These are phyloP conservation scores for Diospyros lotus DNA, from an alignment of 148 eudicot genomes.

Conservation along the genomic window DNA sequence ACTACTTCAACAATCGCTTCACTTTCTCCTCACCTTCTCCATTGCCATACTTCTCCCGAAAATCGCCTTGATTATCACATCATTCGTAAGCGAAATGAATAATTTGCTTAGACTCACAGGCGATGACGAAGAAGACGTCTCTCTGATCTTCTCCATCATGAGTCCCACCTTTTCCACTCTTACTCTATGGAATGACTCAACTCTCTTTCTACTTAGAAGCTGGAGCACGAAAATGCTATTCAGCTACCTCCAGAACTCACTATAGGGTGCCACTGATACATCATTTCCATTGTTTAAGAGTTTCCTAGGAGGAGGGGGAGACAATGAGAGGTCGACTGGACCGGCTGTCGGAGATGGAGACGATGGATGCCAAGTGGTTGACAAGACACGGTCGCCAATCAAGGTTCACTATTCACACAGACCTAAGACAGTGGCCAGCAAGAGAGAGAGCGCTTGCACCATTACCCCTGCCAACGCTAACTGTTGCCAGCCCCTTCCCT, in stretches of 20 bases:
- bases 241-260: constrained; percentile 37
- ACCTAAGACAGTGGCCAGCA: too few species aligned
- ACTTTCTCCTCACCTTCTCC: neutral
- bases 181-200: constrained; percentile 34
- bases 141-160: constrained; percentile 31
- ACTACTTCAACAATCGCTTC: neutral
- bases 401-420: too few species aligned
- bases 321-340: constrained; percentile 30
- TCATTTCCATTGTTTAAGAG: constrained; percentile 28
- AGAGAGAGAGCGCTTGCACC: too few species aligned
- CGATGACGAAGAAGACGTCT: neutral
- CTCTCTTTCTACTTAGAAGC: constrained; percentile 35
- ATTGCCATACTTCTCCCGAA: constrained; percentile 31
- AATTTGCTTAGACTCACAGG: constrained; percentile 21
- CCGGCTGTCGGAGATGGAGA: too few species aligned
- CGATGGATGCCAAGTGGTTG: too few species aligned
- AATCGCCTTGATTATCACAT: constrained; percentile 27
- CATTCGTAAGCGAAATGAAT: constrained; percentile 14
- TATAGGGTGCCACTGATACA: constrained; percentile 27
- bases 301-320: constrained; percentile 15
- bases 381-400: too few species aligned
- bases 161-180: constrained; percentile 45
- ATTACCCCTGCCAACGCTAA: too few species aligned
- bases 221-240: constrained; percentile 32
- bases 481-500: too few species aligned